Conservation (phyloP, 2,329 filamentous ascomycete genomes). For the Metarhizium brunneum region DNA sequence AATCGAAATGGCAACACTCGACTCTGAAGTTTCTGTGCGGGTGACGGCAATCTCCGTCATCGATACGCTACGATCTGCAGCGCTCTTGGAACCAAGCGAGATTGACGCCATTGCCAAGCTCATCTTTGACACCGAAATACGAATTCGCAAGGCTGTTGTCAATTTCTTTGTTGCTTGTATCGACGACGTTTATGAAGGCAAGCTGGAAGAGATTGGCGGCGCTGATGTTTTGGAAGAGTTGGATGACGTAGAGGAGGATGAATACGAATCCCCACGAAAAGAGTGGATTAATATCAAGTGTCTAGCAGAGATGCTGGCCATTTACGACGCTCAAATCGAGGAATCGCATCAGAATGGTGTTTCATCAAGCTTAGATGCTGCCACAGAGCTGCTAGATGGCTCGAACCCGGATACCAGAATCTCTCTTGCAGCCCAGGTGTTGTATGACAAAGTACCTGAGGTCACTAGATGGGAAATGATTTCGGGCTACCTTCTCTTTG, state of each 20-base stretch:
- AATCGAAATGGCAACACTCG: slow-evolving; percentile 84
- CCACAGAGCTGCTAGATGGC: slow-evolving; percentile 50
- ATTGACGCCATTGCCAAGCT: slow-evolving; percentile 81
- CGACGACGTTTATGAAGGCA: slow-evolving; percentile 68
- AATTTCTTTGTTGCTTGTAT: slow-evolving; percentile 86
- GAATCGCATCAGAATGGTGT: slow-evolving; percentile 41
- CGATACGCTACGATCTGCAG: slow-evolving; percentile 71
- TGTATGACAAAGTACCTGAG: slow-evolving; percentile 75
- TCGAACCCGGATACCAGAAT: slow-evolving; percentile 69
- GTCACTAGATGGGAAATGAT: slow-evolving; percentile 81
- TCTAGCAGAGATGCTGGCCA: slow-evolving; percentile 71
- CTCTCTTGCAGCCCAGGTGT: slow-evolving; percentile 72
- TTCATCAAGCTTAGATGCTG: slow-evolving; percentile 37
- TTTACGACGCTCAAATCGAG: slow-evolving; percentile 66
- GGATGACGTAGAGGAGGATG: slow-evolving; percentile 61
- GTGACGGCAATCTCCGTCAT: slow-evolving; percentile 74
- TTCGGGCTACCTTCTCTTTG: slow-evolving; percentile 83
- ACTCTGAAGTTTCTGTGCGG: slow-evolving; percentile 73
- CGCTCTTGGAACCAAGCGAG: slow-evolving; percentile 82
- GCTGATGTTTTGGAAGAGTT: slow-evolving; percentile 70
- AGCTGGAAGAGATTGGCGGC: slow-evolving; percentile 77
- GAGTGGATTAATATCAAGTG: slow-evolving; percentile 92
- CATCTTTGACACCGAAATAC: slow-evolving; percentile 78
- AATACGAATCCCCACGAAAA: slow-evolving; percentile 64
- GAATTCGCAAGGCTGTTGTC: slow-evolving; percentile 80